phyloP scores from a whole-genome alignment of 129 eudicot species.

The Rutidosis leptorrhynchoides region DNA sequence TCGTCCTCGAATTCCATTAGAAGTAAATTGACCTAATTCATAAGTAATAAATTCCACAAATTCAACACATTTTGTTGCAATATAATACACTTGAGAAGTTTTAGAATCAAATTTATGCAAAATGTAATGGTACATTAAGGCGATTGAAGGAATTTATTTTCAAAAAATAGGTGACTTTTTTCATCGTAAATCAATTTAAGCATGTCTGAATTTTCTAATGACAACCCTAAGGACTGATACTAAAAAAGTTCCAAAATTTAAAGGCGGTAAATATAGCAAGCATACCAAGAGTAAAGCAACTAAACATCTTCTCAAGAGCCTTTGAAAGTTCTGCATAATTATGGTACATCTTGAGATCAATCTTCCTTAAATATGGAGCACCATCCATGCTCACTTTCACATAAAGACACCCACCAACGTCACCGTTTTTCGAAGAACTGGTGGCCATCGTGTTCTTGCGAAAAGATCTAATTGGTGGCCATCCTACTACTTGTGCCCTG shows the following conservation, averaged over 20 bases:
- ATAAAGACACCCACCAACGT: slow-evolving; percentile 57
- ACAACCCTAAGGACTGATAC: too few relatives aligned
- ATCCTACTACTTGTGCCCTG: slow-evolving; percentile 95
- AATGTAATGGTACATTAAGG: too few relatives aligned
- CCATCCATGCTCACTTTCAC: slow-evolving; percentile 99
- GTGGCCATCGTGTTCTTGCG: slow-evolving; percentile 88
- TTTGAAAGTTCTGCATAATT: slow-evolving; percentile 77
- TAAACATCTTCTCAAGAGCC: slow-evolving; percentile 95
- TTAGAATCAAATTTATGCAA: too few relatives aligned
- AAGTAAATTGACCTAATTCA: slow-evolving; percentile 60
- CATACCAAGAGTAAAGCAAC: slow-evolving; percentile 88
- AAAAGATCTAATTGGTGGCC: slow-evolving; percentile 97
- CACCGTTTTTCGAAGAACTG: slow-evolving; percentile 40
- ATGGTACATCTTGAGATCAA: slow-evolving; percentile 73
- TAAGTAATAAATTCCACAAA: background rate
- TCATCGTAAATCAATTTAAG: too few relatives aligned
- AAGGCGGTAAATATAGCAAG: background rate
- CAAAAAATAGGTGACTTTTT: too few relatives aligned
- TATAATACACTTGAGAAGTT: too few relatives aligned
- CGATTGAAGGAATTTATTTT: too few relatives aligned
- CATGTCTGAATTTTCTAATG: too few relatives aligned
- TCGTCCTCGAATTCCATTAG: slow-evolving; percentile 46
- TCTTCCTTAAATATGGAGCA: slow-evolving; percentile 93
- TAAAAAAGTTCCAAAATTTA: background rate
- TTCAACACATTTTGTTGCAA: slow-evolving; percentile 1